phyloP scores from a whole-genome alignment of 805 yeast genomes.

The Ogataea siamensis region DNA sequence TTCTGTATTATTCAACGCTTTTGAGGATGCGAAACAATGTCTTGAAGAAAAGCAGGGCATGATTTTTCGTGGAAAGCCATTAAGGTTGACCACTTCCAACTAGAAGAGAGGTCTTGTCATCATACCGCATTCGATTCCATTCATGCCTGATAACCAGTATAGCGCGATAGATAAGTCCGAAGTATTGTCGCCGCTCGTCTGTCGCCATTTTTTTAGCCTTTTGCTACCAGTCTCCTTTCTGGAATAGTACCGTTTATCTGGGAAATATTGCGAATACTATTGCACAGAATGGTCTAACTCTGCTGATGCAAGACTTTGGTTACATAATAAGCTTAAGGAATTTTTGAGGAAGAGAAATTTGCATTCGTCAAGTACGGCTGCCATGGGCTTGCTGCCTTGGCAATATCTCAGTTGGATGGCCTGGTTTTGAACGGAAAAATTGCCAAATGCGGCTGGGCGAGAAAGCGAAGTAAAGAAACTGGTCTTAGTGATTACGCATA shows the following conservation, averaged over 20 bases:
- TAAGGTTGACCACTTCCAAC: conserved; percentile 87
- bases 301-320: conserved; percentile 76
- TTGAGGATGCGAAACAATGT: conserved; percentile 71
- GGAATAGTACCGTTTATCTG: conserved; percentile 83
- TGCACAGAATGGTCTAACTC: conserved; percentile 68
- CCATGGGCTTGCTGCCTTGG: conserved; percentile 86
- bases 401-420: conserved; percentile 76
- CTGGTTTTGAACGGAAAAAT: conserved; percentile 73
- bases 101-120: conserved; percentile 42
- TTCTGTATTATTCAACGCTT: conserved; percentile 70
- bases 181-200: too few relatives aligned
- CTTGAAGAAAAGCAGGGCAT: conserved; percentile 72
- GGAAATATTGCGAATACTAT: conserved; percentile 82
- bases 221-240: conserved; percentile 62
- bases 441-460: conserved; percentile 87
- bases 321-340: conserved; percentile 77
- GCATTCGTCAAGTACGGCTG: conserved; percentile 86
- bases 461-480: conserved; percentile 34
- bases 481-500: too few relatives aligned
- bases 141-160: too few relatives aligned
- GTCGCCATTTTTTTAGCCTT: too few relatives aligned
- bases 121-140: neutral
- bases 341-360: conserved; percentile 78
- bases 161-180: too few relatives aligned
- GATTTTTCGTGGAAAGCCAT: conserved; percentile 67